A percentile compares a stretch with the other conserved stretches of the same genome.
These are phyloP conservation scores for Pseudogymnoascus sp. DNA, from an alignment of 2,329 filamentous ascomycete genomes.

Conservation along the genomic window DNA sequence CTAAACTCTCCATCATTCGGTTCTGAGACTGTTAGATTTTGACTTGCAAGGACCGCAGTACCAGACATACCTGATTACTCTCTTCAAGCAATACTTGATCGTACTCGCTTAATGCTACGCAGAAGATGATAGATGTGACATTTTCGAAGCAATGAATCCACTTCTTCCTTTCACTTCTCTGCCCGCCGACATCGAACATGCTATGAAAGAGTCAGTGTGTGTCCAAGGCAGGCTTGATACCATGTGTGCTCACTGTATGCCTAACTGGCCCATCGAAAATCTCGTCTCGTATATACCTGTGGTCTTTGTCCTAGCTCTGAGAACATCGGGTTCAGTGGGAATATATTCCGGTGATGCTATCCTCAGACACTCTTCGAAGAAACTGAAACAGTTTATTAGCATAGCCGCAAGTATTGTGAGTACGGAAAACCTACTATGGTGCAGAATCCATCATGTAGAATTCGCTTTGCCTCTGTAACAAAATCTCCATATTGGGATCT, in stretches of 20 bases:
- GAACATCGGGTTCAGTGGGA: slow-evolving; percentile 87
- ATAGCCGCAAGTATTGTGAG: not conserved
- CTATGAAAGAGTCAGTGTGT: slow-evolving; percentile 38
- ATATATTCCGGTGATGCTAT: slow-evolving; percentile 81
- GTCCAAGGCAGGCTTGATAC: not conserved
- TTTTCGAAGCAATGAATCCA: slow-evolving; percentile 99
- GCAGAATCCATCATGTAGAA: slow-evolving; percentile 99
- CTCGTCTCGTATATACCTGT: slow-evolving; percentile 98
- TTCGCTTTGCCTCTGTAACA: slow-evolving; percentile 91
- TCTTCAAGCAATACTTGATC: slow-evolving; percentile 95
- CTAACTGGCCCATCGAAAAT: slow-evolving; percentile 96
- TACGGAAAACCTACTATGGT: slow-evolving; percentile 61
- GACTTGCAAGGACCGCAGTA: not conserved
- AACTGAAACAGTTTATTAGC: slow-evolving; percentile 48
- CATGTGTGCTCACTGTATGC: slow-evolving; percentile 75
- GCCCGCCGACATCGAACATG: slow-evolving; percentile 98
- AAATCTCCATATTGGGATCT: slow-evolving; percentile 70
- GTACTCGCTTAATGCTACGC: slow-evolving; percentile 94
- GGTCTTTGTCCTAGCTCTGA: slow-evolving; percentile 93
- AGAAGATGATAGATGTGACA: slow-evolving; percentile 98
- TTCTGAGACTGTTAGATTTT: slow-evolving; percentile 50
- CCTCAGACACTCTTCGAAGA: slow-evolving; percentile 85
- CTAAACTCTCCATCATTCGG: slow-evolving; percentile 97
- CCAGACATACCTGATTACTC: slow-evolving; percentile 72
- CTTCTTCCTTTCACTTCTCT: slow-evolving; percentile 96